Conservation (phyloP, 495 filamentous ascomycete genomes). For the Aspergillus conjunctus region DNA sequence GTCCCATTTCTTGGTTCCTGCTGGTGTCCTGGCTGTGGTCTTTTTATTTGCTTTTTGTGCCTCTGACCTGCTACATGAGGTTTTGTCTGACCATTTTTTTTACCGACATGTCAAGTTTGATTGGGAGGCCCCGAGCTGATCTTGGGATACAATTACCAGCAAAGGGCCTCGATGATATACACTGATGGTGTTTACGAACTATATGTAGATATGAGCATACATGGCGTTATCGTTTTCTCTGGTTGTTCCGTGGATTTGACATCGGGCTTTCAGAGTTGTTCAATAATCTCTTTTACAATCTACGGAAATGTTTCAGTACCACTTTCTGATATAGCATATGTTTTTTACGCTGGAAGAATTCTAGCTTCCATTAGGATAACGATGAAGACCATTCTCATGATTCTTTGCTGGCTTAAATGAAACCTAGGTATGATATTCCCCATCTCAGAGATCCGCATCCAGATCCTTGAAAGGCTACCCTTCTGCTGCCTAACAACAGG, state of each 20-base stretch:
- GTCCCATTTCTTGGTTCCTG: slow-evolving; percentile 20
- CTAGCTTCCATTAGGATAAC: no score
- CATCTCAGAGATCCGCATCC: no score
- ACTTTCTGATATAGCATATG: background rate
- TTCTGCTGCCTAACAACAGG: no score
- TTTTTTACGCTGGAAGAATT: background rate
- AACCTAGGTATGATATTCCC: no score
- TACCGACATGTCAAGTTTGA: slow-evolving; percentile 29
- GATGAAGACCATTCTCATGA: no score
- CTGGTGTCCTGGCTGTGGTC: slow-evolving; percentile 39
- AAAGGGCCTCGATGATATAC: slow-evolving; percentile 41
- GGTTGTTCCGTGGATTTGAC: slow-evolving; percentile 27
- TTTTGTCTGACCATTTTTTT: slow-evolving; percentile 29
- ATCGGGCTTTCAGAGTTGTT: slow-evolving; percentile 19
- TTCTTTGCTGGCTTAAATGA: no score
- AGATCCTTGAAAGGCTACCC: no score
- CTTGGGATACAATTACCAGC: slow-evolving; percentile 28
- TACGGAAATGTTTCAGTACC: slow-evolving; percentile 9
- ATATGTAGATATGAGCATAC: slow-evolving; percentile 55
- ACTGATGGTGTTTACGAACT: slow-evolving; percentile 41
- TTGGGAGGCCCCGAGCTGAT: slow-evolving; percentile 26
- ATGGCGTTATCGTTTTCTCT: slow-evolving; percentile 39
- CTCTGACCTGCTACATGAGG: slow-evolving; percentile 20
- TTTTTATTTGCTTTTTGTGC: slow-evolving; percentile 28
- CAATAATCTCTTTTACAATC: slow-evolving; percentile 23